These are phyloP conservation scores for Aspergillus novofumigatus DNA, from an alignment of 2,329 filamentous ascomycete genomes.

Conservation along the genomic window DNA sequence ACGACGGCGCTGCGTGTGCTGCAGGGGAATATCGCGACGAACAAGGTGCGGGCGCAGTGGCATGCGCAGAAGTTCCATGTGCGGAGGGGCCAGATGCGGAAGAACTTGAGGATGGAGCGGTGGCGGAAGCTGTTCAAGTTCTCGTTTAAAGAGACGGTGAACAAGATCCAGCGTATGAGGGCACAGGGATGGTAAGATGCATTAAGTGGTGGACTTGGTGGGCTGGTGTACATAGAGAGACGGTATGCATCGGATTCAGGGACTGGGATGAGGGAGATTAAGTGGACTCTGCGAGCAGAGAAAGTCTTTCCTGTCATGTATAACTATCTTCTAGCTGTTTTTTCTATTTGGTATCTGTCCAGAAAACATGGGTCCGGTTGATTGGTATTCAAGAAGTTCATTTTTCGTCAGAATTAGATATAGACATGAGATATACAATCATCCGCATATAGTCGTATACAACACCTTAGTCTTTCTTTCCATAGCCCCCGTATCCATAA, in stretches of 20 bases:
- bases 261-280: not conserved
- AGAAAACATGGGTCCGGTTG: not conserved
- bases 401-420: conserved; percentile 1
- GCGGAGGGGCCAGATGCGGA: conserved; percentile 38
- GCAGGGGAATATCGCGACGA: conserved; percentile 23
- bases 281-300: not conserved
- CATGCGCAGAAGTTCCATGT: conserved; percentile 39
- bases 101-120: conserved; percentile 34
- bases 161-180: conserved; percentile 41
- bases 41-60: conserved; percentile 31
- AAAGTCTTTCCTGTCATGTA: conserved; percentile 1
- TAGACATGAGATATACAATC: conserved; percentile 8
- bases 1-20: conserved; percentile 25
- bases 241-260: not conserved
- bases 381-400: not conserved
- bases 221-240: not conserved
- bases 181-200: conserved; percentile 42
- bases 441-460: not conserved
- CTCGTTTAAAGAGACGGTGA: conserved; percentile 41
- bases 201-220: not conserved
- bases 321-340: conserved; percentile 10
- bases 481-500: conserved; percentile 38
- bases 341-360: conserved; percentile 14
- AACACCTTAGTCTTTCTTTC: conserved; percentile 39
- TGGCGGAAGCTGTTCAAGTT: conserved; percentile 45